Evolutionary conservation across 805 yeast species (phyloP), one percentile per base, ranked within the genome.

Genomic region (Wickerhamia fluorescens): DNA sequence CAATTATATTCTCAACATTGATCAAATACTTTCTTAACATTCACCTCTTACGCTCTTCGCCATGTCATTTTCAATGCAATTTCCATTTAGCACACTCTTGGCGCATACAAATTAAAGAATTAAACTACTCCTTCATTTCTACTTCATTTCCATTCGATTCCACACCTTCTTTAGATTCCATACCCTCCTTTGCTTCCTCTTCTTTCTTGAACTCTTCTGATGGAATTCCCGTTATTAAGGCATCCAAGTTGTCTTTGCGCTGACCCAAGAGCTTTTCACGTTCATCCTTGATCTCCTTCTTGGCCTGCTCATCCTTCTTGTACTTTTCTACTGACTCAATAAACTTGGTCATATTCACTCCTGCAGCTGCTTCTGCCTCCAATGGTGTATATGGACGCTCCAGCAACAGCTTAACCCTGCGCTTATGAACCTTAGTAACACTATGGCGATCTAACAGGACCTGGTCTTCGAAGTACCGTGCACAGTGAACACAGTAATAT

Each of bases 401-500:
- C 33, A 71, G 73, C 44, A 92, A 63, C 23, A 75, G 81, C 53
- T 78, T 83, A 15, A 83, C 80, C 50, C 95, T 68, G 56, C 97
- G 73, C 54, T 82, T 88, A 58, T 92, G 99, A 6, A 77, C 70
- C 48, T 87, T 88, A 4, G 81, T 68, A 43, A 75, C 73, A 38
- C 70, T 58, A 59, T 92, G 99, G 9, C 78, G 67, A 36, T 73
- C 75, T 31, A 84, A 65, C 6, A 94, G 81, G 18, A 58, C 53
- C 25, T 81, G 86, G 33, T 78, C 77, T 51, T 88, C 96, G 48
- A 76, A 86, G 56, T 92, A 86, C 51, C 80, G 83, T 27, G 94
- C 94, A 66, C 99, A 92, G 40, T 87, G 95, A 30, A 92, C 69
- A 57, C 97, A 92, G 56, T 85, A 92, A 56, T 74, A 80, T 57